Conservation (phyloP, 352 stramenopile genomes). For the Pythium aquatile region DNA sequence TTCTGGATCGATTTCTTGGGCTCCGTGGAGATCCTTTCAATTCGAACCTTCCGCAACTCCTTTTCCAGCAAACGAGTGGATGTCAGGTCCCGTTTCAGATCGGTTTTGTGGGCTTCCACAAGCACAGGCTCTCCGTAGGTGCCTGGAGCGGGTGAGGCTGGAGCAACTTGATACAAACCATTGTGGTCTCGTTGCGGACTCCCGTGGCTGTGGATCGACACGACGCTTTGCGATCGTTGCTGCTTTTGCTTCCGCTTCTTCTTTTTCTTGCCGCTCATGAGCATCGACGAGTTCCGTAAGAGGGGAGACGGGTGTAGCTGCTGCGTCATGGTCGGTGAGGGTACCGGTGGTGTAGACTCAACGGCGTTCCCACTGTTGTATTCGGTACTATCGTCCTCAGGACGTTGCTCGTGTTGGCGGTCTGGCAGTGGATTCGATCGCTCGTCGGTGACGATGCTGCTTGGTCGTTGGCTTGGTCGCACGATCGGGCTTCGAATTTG, state of each 20-base stretch:
- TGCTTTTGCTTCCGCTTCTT: constrained; percentile 20
- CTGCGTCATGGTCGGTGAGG: background rate
- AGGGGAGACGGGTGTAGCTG: background rate
- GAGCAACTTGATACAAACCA: background rate
- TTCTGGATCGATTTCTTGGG: constrained; percentile 21
- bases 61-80: constrained; percentile 44
- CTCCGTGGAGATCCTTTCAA: constrained; percentile 37
- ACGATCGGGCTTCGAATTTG: constrained; percentile 50
- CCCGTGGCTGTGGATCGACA: constrained; percentile 10
- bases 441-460: constrained; percentile 10
- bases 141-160: constrained; percentile 18
- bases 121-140: constrained; percentile 44
- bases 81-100: constrained; percentile 48
- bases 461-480: constrained; percentile 45
- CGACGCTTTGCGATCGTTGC: constrained; percentile 9
- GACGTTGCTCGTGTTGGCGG: background rate
- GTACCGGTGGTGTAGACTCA: background rate
- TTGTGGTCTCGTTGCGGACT: constrained; percentile 9
- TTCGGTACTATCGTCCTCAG: background rate
- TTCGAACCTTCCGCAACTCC: constrained; percentile 47
- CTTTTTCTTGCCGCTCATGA: constrained; percentile 28
- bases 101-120: constrained; percentile 35
- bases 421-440: background rate
- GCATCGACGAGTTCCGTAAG: constrained; percentile 3
- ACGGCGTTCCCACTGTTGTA: background rate